Percentiles rank a stretch among this genome's conserved stretches.
Evolutionary conservation across 345 rosid species (phyloP).

Genomic region (Durio zibethinus): DNA sequence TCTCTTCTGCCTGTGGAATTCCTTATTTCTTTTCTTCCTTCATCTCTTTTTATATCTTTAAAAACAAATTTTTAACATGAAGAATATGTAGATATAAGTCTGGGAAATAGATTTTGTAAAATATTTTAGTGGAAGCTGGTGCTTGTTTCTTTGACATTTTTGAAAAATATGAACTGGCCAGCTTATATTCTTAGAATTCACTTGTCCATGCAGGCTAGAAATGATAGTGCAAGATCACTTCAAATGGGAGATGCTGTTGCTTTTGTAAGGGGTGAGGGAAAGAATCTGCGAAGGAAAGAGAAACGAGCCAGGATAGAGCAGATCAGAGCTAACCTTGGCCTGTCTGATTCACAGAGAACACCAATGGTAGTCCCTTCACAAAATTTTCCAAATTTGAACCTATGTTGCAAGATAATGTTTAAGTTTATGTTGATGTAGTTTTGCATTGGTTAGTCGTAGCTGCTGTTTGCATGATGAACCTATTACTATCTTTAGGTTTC

Average conservation of each 20-base stretch:
- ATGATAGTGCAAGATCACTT: slow-evolving; percentile 43
- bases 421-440: slow-evolving; percentile 1
- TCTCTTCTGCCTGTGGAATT: not conserved
- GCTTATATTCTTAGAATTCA: slow-evolving; percentile 1
- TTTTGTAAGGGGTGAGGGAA: slow-evolving; percentile 78
- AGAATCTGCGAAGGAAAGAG: slow-evolving; percentile 77
- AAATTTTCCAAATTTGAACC: not conserved
- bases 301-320: slow-evolving; percentile 90
- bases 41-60: not conserved
- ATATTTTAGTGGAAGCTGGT: not conserved
- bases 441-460: not conserved
- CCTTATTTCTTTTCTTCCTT: not conserved
- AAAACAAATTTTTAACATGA: not conserved
- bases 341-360: slow-evolving; percentile 94
- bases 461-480: not conserved
- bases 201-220: slow-evolving; percentile 32
- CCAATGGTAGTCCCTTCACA: slow-evolving; percentile 48
- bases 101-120: not conserved
- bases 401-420: not conserved
- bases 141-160: not conserved
- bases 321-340: slow-evolving; percentile 92
- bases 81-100: not conserved
- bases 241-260: slow-evolving; percentile 84
- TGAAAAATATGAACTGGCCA: not conserved
- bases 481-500: not conserved